Evolutionary conservation across 768 basidiomycete genomes (phyloP).

Genomic region (Lactarius tabidus): DNA sequence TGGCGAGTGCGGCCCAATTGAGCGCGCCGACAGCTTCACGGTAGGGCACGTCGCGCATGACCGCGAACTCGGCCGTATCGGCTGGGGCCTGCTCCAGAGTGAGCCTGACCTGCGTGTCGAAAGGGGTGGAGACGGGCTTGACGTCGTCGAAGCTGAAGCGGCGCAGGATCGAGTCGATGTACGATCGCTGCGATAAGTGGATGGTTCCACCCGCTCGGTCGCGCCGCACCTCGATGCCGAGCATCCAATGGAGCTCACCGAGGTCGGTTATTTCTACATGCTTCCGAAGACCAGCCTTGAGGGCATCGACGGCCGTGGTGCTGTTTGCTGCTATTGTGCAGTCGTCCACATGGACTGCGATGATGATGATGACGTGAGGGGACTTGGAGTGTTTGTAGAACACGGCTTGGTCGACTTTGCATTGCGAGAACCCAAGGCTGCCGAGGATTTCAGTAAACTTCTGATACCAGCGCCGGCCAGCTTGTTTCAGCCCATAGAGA

Average conservation of each 20-base stretch:
- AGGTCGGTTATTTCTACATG: conserved; percentile 29
- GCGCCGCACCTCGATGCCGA: conserved; percentile 17
- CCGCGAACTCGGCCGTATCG: background rate
- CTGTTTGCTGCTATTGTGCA: conserved; percentile 31
- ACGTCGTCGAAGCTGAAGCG: conserved; percentile 30
- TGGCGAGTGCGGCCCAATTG: background rate
- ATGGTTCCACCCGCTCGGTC: conserved; percentile 20
- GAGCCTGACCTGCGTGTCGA: too few relatives aligned
- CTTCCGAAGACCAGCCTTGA: conserved; percentile 30
- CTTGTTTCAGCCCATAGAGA: too few relatives aligned
- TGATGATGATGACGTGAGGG: background rate
- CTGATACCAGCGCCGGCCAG: too few relatives aligned
- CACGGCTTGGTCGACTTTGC: background rate
- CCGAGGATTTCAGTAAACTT: background rate
- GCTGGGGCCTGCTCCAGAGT: background rate
- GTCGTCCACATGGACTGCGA: conserved; percentile 27
- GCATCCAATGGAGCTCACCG: too few relatives aligned
- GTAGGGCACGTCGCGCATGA: background rate
- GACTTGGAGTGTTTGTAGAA: background rate
- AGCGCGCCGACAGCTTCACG: background rate
- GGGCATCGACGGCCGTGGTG: background rate
- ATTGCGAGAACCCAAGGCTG: background rate
- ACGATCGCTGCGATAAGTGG: conserved; percentile 30
- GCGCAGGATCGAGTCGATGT: conserved; percentile 28
- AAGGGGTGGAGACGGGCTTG: conserved; percentile 21